Evolutionary conservation across 768 basidiomycete genomes (phyloP), one percentile per base, ranked within the genome.

Genomic region (Jaapia argillacea): DNA sequence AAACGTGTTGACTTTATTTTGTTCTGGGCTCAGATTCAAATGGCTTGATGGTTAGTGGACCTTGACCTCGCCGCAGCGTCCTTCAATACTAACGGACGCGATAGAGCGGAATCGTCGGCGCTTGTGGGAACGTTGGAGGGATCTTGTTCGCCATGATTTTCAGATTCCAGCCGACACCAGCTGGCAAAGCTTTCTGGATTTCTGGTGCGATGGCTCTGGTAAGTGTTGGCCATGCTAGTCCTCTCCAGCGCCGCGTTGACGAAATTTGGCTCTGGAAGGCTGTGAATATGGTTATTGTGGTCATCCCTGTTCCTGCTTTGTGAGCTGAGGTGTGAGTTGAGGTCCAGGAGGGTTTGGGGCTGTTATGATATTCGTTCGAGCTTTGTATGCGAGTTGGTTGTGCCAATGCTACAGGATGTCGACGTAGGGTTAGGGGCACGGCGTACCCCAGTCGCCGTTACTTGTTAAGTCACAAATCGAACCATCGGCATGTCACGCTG

Each of bases 121-220:
- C 50, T 2, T 51, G 61, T 45, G 68, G 64, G 41, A 58, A 60
- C 58, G 14, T 71, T 40, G 70, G 75, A 3, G 75, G 75, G 3
- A 58, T 76, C 37, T 47, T 70, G 21, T 75, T 68, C 27, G 70
- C 72, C 1, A 48, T 76, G 0, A 52, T 77, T 16, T 74, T 71
- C 43, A 62, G 74, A 12, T 71, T 70, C 54, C 68, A 68, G 35
- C 52, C 63, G 1, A 47, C 56, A 16, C 57, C 65, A 4, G 40
- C 53, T 6, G 71, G 71, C 6, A 67, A 65, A 35, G 62, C 69
- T 0, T 72, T 72, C 45, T 69, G 70, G 68, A 67, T 73, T 28
- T 61, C 62, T 38, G 74, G 74, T 3, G 45, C 62, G 4, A 56
- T 76, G 18, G 62, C 62, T 14, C 48, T 70, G 42, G 66, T 60